Evolutionary conservation across 2,329 filamentous ascomycete species (phyloP).

Genomic region (Neoarthrinium moseri): DNA sequence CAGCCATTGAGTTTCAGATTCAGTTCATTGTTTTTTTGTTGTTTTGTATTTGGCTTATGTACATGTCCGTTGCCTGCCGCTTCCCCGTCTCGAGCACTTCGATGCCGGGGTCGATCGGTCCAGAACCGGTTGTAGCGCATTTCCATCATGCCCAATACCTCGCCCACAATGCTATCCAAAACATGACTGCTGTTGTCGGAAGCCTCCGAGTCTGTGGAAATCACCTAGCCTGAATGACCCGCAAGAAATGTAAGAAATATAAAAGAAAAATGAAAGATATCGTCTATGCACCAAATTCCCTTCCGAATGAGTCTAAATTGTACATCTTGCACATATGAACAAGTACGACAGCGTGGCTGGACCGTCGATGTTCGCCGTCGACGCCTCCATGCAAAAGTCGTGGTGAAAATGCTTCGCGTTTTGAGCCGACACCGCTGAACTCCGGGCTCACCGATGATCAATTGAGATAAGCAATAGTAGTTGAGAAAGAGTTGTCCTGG

Average conservation of each 20-base stretch:
- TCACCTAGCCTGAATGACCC: no score
- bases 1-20: no score
- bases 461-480: slow-evolving; percentile 1
- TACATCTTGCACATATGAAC: neutral
- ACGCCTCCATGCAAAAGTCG: neutral
- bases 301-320: slow-evolving; percentile 9
- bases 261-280: neutral
- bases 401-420: neutral
- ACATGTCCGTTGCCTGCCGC: slow-evolving; percentile 8
- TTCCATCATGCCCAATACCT: slow-evolving; percentile 4
- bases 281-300: slow-evolving; percentile 13
- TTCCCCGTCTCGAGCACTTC: slow-evolving; percentile 35
- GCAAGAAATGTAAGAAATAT: slow-evolving; percentile 8
- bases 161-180: no score
- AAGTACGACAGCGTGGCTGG: neutral
- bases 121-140: neutral
- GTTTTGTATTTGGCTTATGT: slow-evolving; percentile 12
- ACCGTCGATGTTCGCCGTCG: neutral
- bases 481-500: neutral
- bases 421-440: slow-evolving; percentile 7
- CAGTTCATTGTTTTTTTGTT: no score
- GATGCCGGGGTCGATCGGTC: slow-evolving; percentile 24
- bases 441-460: slow-evolving; percentile 8
- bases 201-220: no score
- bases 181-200: no score